phyloP scores from a whole-genome alignment of 352 stramenopile species.

The Pythium folliculosum region DNA sequence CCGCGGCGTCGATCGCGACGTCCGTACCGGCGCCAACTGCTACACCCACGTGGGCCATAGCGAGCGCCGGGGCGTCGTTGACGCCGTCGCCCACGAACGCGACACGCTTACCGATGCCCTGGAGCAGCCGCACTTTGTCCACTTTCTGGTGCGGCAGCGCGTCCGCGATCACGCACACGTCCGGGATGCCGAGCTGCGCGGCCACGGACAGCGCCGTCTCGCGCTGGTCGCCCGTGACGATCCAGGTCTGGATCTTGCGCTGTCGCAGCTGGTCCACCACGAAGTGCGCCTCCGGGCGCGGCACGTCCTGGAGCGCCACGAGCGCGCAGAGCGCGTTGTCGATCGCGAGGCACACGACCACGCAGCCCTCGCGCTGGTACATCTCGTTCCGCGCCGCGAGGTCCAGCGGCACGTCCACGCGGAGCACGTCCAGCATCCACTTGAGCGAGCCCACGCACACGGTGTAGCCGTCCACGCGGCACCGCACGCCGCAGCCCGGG shows the following conservation, averaged over 20 bases:
- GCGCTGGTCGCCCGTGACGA: slow-evolving; percentile 76
- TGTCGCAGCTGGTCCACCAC: slow-evolving; percentile 58
- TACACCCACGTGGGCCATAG: slow-evolving; percentile 67
- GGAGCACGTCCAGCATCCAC: slow-evolving; percentile 60
- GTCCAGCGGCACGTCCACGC: slow-evolving; percentile 43
- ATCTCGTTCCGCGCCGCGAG: slow-evolving; percentile 45
- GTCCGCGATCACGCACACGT: slow-evolving; percentile 61
- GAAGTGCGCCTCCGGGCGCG: slow-evolving; percentile 49
- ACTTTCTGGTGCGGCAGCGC: slow-evolving; percentile 78
- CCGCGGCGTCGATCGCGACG: slow-evolving; percentile 68
- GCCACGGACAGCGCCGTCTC: slow-evolving; percentile 61
- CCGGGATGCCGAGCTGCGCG: slow-evolving; percentile 45
- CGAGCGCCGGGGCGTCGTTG: slow-evolving; percentile 72
- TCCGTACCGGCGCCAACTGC: slow-evolving; percentile 68
- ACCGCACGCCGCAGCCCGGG: slow-evolving; percentile 65
- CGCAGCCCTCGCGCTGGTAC: slow-evolving; percentile 52
- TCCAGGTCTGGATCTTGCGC: slow-evolving; percentile 66
- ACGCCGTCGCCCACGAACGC: slow-evolving; percentile 78
- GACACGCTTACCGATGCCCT: slow-evolving; percentile 70
- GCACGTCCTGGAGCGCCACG: slow-evolving; percentile 54
- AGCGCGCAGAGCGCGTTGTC: slow-evolving; percentile 53
- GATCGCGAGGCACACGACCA: slow-evolving; percentile 62
- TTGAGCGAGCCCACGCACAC: slow-evolving; percentile 66
- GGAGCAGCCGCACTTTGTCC: slow-evolving; percentile 67
- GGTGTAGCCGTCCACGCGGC: slow-evolving; percentile 32